Evolutionary conservation across 1,284 basidiomycete species (phyloP).

Genomic region (Xerocomus nothofagi): DNA sequence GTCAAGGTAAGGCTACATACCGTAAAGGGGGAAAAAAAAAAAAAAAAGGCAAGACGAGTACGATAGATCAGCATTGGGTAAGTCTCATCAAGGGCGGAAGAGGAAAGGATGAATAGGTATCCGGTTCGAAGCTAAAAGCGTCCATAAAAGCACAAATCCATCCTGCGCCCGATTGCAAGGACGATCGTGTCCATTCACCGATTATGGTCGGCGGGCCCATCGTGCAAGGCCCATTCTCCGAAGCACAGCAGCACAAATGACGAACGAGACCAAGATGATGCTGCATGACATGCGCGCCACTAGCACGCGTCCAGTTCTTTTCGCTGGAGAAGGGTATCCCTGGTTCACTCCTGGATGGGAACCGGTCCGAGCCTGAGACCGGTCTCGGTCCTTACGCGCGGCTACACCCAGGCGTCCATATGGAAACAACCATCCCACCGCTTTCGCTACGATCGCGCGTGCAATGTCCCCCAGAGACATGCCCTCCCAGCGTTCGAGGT

Average conservation of each 20-base stretch:
- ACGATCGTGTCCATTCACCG: slow-evolving; percentile 2
- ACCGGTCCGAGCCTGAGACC: not conserved
- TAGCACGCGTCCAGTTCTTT: not conserved
- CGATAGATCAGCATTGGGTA: not conserved
- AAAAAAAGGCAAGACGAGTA: not conserved
- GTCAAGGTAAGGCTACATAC: not conserved
- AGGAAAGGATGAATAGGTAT: slow-evolving; percentile 4
- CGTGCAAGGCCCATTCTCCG: slow-evolving; percentile 27
- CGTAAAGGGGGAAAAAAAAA: not conserved
- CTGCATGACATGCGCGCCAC: slow-evolving; percentile 21
- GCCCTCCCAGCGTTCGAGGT: not conserved
- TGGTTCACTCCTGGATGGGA: not conserved
- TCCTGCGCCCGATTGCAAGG: not conserved
- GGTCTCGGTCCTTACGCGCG: not conserved
- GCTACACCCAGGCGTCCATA: slow-evolving; percentile 7
- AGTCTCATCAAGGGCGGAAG: not conserved
- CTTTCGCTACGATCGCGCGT: slow-evolving; percentile 17
- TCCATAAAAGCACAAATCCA: not conserved
- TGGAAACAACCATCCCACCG: slow-evolving; percentile 31
- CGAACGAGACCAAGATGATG: slow-evolving; percentile 33
- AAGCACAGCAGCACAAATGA: slow-evolving; percentile 27
- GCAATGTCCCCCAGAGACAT: slow-evolving; percentile 15
- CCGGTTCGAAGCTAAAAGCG: not conserved
- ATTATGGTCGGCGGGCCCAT: slow-evolving; percentile 27
- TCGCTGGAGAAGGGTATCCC: slow-evolving; percentile 6